These are phyloP conservation scores for Ceriops decandra DNA, from an alignment of 345 rosid species.

Conservation along the genomic window DNA sequence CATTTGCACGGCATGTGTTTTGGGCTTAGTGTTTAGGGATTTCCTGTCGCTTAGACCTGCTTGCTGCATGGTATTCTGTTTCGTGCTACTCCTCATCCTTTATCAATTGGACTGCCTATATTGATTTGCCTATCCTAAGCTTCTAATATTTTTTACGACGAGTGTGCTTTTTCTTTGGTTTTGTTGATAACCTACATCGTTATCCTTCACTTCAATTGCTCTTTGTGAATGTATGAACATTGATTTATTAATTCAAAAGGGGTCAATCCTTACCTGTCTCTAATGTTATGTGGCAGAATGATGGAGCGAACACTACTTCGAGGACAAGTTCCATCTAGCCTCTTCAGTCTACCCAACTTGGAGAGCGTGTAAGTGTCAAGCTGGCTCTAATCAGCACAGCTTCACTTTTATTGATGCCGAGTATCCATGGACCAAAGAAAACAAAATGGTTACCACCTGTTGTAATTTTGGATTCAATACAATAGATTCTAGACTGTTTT, in stretches of 20 bases:
- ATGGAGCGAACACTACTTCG: conserved; percentile 47
- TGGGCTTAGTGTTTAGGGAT: too few relatives aligned
- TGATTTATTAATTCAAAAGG: not conserved
- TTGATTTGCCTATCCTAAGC: too few relatives aligned
- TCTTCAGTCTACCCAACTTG: conserved; percentile 55
- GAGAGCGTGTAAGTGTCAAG: conserved; percentile 61
- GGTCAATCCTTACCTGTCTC: not conserved
- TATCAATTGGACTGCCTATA: too few relatives aligned
- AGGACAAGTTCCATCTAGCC: conserved; percentile 49
- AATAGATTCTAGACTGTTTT: not conserved
- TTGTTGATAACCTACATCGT: too few relatives aligned
- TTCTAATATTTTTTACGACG: too few relatives aligned
- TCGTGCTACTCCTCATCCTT: too few relatives aligned
- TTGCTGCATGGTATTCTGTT: too few relatives aligned
- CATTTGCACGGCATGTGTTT: too few relatives aligned
- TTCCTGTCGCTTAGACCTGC: too few relatives aligned
- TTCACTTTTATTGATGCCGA: not conserved
- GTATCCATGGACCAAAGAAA: not conserved
- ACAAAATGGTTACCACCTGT: not conserved
- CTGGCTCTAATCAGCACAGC: not conserved
- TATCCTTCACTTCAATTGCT: not conserved
- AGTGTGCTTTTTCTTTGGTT: too few relatives aligned
- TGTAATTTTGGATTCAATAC: not conserved
- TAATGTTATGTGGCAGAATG: conserved; percentile 38
- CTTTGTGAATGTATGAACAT: not conserved